A percentile compares a stretch with the other conserved stretches of the same genome.
Conservation (phyloP, 352 stramenopile species). For the Phytophthora lateralis region DNA sequence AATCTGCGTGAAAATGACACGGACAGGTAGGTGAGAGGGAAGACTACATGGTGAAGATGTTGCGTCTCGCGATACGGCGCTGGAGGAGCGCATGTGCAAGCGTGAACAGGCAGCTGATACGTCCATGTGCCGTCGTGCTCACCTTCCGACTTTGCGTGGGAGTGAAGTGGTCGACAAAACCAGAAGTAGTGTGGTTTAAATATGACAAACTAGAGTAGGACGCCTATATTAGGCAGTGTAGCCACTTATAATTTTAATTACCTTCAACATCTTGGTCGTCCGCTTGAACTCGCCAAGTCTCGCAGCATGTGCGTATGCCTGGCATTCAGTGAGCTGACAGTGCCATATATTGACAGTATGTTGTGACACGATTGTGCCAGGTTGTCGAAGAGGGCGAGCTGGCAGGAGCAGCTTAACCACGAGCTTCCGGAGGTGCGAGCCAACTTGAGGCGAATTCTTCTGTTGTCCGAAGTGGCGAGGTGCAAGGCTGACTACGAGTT, state of each 20-base stretch:
- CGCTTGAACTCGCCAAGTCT: constrained; percentile 1
- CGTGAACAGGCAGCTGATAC: background rate
- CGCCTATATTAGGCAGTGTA: constrained; percentile 8
- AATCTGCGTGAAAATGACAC: constrained; percentile 19
- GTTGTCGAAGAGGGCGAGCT: constrained; percentile 30
- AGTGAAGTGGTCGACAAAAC: constrained; percentile 3
- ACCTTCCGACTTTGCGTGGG: constrained; percentile 27
- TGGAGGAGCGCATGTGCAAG: constrained; percentile 1
- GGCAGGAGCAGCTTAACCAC: constrained; percentile 32
- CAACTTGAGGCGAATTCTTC: constrained; percentile 51
- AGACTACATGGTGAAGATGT: background rate
- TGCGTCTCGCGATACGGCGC: background rate
- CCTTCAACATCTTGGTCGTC: background rate
- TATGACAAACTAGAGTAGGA: too few relatives aligned
- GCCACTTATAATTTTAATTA: constrained; percentile 14
- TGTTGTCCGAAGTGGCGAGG: constrained; percentile 46
- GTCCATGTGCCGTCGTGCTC: constrained; percentile 3
- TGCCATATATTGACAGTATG: background rate
- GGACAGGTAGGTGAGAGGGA: constrained; percentile 9
- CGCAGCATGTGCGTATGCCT: constrained; percentile 17
- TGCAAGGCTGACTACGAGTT: constrained; percentile 68
- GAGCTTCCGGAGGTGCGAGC: constrained; percentile 46
- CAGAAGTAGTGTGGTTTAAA: background rate
- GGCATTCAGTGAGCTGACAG: background rate
- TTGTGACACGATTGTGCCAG: constrained; percentile 3